Percentiles rank a stretch among this genome's conserved stretches.
Conservation (phyloP, 306 rosid species). For the Cucurbita pepo region DNA sequence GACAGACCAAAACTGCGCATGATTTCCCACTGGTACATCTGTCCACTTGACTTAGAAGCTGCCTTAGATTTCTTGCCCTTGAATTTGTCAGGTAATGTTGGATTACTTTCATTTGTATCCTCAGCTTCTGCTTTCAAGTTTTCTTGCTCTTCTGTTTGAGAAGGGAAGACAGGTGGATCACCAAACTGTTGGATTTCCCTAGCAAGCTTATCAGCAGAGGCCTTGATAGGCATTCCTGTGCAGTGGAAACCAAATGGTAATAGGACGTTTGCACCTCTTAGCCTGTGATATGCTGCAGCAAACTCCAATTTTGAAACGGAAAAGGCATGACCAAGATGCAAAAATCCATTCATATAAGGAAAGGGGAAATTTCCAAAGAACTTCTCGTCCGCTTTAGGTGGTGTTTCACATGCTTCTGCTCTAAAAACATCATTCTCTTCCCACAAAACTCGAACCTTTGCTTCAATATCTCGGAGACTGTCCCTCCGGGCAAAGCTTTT, state of each 20-base stretch:
- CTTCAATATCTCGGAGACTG: constrained; percentile 56
- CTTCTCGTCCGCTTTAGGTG: constrained; percentile 51
- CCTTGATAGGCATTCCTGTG: constrained; percentile 98
- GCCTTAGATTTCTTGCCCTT: constrained; percentile 89
- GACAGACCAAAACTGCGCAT: constrained; percentile 82
- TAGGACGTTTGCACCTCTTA: constrained; percentile 77
- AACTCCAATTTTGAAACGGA: constrained; percentile 72
- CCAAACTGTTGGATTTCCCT: constrained; percentile 66
- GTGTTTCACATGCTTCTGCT: constrained; percentile 50
- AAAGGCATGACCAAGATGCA: constrained; percentile 80
- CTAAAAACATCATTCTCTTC: constrained; percentile 55
- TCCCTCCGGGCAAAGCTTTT: constrained; percentile 74
- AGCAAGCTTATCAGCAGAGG: constrained; percentile 79
- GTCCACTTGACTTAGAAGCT: constrained; percentile 51
- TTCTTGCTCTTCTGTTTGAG: constrained; percentile 19
- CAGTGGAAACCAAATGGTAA: constrained; percentile 86
- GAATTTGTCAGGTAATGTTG: constrained; percentile 36
- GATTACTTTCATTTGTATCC: constrained; percentile 18
- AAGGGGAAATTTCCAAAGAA: constrained; percentile 88
- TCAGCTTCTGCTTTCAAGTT: constrained; percentile 19
- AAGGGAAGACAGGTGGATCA: constrained; percentile 54
- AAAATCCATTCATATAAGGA: constrained; percentile 82
- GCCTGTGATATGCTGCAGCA: constrained; percentile 69
- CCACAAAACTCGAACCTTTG: constrained; percentile 61
- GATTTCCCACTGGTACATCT: constrained; percentile 79